A percentile compares a stretch with the other conserved stretches of the same genome.
Conservation (phyloP, 495 filamentous ascomycete genomes). For the Emericellopsis terricola region DNA sequence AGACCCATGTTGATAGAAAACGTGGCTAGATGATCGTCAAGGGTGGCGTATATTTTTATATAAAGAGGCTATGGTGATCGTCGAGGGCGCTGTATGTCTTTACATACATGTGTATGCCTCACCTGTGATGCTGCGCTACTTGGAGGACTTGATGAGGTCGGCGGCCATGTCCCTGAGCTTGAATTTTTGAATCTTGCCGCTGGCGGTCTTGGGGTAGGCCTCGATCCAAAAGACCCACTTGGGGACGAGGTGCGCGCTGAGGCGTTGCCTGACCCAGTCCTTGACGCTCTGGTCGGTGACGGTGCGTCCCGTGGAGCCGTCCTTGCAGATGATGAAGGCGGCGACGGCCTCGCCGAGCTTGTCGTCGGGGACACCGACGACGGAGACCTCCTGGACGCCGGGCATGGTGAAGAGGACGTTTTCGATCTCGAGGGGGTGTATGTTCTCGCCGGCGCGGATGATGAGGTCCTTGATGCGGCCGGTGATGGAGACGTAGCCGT, state of each 20-base stretch:
- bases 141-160: too few species aligned
- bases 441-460: conserved; percentile 89
- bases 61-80: too few species aligned
- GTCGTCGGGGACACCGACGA: conserved; percentile 72
- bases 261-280: conserved; percentile 49
- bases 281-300: conserved; percentile 38
- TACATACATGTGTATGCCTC: too few species aligned
- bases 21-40: not conserved
- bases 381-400: conserved; percentile 51
- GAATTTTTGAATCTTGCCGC: conserved; percentile 95
- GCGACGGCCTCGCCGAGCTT: conserved; percentile 74
- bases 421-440: conserved; percentile 88
- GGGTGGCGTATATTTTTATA: too few species aligned
- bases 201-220: conserved; percentile 80
- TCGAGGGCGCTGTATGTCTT: too few species aligned
- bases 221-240: conserved; percentile 79
- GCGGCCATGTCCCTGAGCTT: conserved; percentile 47
- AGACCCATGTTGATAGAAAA: not conserved
- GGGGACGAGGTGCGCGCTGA: conserved; percentile 69
- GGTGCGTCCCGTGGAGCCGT: conserved; percentile 7
- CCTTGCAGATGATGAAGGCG: conserved; percentile 52
- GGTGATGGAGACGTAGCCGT: conserved; percentile 47
- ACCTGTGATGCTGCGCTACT: too few species aligned
- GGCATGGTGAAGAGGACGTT: conserved; percentile 67
- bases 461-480: conserved; percentile 75